Conservation (phyloP, 257 asterid genomes). For the Capsicum rhomboideum region DNA sequence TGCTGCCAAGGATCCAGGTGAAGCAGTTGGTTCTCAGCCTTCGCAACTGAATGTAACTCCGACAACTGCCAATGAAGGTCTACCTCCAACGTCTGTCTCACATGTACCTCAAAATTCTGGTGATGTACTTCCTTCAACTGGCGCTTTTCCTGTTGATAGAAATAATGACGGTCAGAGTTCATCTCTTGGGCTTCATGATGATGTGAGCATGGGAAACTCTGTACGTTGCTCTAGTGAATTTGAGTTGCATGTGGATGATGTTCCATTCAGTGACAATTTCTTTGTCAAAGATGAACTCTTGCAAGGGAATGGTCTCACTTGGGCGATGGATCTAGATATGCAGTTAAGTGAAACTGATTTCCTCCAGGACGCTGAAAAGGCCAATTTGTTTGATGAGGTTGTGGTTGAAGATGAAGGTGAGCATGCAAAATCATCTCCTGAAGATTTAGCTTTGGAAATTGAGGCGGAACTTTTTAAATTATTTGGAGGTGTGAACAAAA, state of each 20-base stretch:
- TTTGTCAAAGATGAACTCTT: conserved; percentile 86
- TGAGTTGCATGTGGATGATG: conserved; percentile 60
- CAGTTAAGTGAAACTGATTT: conserved; percentile 44
- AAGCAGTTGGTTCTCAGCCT: conserved; percentile 22
- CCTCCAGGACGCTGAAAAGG: conserved; percentile 24
- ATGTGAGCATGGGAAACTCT: conserved; percentile 24
- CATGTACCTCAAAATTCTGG: conserved; percentile 3
- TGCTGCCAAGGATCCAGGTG: conserved; percentile 22
- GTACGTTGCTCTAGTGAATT: conserved; percentile 38
- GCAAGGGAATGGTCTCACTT: conserved; percentile 97
- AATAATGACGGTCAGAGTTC: conserved; percentile 26
- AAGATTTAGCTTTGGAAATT: conserved; percentile 44
- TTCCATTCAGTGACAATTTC: conserved; percentile 60
- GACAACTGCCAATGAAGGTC: background rate
- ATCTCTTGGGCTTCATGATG: conserved; percentile 30
- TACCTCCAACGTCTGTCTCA: conserved; percentile 1
- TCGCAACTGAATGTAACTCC: conserved; percentile 17
- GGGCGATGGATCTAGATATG: conserved; percentile 84
- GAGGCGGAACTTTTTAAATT: conserved; percentile 78
- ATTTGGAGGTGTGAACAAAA: conserved; percentile 83
- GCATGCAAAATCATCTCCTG: conserved; percentile 32
- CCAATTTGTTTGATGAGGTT: conserved; percentile 28
- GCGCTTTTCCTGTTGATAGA: conserved; percentile 12
- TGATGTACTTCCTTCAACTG: conserved; percentile 18
- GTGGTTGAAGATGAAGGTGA: conserved; percentile 10